phyloP scores from a whole-genome alignment of 768 basidiomycete genomes.

The Austroboletus eburneus region DNA sequence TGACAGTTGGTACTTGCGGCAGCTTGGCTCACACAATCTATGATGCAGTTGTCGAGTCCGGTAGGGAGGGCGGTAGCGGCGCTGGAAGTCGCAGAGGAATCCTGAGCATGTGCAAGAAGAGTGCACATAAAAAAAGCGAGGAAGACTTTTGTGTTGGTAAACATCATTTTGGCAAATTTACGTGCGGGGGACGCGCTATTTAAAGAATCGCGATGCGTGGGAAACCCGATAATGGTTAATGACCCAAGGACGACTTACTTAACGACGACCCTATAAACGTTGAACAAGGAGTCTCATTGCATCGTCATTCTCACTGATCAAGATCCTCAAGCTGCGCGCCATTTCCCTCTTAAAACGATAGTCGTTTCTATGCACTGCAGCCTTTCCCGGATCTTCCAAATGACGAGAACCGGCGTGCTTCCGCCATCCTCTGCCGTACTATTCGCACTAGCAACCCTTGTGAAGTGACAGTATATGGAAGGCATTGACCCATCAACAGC shows the following conservation, averaged over 20 bases:
- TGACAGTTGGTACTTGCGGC: background rate
- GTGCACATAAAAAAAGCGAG: constrained; percentile 9
- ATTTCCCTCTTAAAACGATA: constrained; percentile 82
- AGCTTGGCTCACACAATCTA: constrained; percentile 3
- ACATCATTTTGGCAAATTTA: constrained; percentile 11
- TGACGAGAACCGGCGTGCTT: constrained; percentile 26
- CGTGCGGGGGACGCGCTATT: constrained; percentile 3
- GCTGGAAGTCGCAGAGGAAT: background rate
- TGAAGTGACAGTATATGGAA: constrained; percentile 49
- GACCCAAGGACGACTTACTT: too few relatives aligned
- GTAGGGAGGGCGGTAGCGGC: constrained; percentile 4
- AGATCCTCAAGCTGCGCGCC: constrained; percentile 63
- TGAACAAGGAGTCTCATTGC: too few relatives aligned
- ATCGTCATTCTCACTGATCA: constrained; percentile 57
- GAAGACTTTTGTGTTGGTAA: constrained; percentile 19
- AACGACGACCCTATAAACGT: too few relatives aligned
- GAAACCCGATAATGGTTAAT: too few relatives aligned
- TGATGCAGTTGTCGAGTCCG: constrained; percentile 9
- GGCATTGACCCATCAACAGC: constrained; percentile 61
- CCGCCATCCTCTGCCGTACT: constrained; percentile 24
- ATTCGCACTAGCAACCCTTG: constrained; percentile 8
- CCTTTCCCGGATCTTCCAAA: constrained; percentile 51
- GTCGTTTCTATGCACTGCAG: constrained; percentile 62
- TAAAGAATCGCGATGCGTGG: too few relatives aligned
- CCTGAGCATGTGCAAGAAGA: constrained; percentile 23